Conservation (phyloP, 306 rosid genomes). For the Carpinus fangiana region DNA sequence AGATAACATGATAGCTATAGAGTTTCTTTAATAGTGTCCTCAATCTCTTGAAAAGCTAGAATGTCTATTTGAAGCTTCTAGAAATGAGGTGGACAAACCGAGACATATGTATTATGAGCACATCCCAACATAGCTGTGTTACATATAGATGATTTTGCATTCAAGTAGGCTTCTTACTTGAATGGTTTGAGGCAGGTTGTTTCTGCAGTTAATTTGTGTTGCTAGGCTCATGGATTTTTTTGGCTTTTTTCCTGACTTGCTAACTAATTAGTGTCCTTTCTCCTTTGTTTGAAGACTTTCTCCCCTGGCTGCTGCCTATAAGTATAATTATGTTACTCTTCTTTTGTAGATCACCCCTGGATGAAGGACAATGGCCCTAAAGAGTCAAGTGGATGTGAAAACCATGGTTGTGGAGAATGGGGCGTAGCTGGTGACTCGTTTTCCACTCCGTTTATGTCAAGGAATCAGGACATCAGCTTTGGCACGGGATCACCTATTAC, state of each 20-base stretch:
- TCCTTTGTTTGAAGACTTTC: not conserved
- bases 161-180: not conserved
- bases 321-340: conserved; percentile 7
- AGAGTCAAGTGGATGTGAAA: conserved; percentile 38
- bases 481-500: conserved; percentile 52
- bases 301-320: not conserved
- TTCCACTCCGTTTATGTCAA: conserved; percentile 65
- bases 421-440: conserved; percentile 52
- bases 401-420: conserved; percentile 36
- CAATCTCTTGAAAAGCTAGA: not conserved
- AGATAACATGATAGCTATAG: not conserved
- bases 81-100: not conserved
- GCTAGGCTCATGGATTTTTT: not conserved
- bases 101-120: not conserved
- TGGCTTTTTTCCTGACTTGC: not conserved
- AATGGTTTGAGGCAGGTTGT: not conserved
- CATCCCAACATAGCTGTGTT: not conserved
- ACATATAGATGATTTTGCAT: not conserved
- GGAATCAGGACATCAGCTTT: conserved; percentile 79
- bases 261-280: not conserved
- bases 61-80: not conserved
- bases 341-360: conserved; percentile 72
- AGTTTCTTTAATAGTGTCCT: not conserved
- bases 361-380: conserved; percentile 46
- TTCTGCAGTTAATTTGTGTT: not conserved